phyloP scores from a whole-genome alignment of 2,329 filamentous ascomycete genomes.

The Ophiocordyceps robertsii region DNA sequence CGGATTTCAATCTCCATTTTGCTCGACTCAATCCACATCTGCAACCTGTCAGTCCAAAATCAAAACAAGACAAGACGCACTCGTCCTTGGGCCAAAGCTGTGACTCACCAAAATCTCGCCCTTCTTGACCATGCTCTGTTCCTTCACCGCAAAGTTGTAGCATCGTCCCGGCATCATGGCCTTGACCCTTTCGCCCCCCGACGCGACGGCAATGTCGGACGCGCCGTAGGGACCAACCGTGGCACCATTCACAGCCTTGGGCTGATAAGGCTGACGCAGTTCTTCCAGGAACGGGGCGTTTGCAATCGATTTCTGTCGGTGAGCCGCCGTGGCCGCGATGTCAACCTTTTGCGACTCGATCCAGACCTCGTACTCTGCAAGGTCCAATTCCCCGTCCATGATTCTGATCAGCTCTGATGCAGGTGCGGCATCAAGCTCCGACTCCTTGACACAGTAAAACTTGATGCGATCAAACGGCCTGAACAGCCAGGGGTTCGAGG shows the following conservation, averaged over 20 bases:
- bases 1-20: slow-evolving; percentile 24
- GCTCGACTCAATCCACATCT: slow-evolving; percentile 20
- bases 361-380: slow-evolving; percentile 18
- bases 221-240: neutral
- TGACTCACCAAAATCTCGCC: slow-evolving; percentile 15
- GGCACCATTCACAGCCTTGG: neutral
- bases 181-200: slow-evolving; percentile 6
- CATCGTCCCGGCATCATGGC: slow-evolving; percentile 20
- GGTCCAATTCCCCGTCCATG: slow-evolving; percentile 13
- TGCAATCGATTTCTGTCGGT: slow-evolving; percentile 12
- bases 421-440: slow-evolving; percentile 11
- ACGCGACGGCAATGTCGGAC: neutral
- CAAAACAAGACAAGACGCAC: no score
- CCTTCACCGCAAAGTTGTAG: slow-evolving; percentile 16
- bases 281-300: slow-evolving; percentile 16
- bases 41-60: neutral
- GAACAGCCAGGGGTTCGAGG: slow-evolving; percentile 13
- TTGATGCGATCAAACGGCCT: slow-evolving; percentile 19
- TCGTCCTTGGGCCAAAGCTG: no score
- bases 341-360: slow-evolving; percentile 13
- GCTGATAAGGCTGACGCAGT: slow-evolving; percentile 12
- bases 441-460: slow-evolving; percentile 16
- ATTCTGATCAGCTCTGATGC: slow-evolving; percentile 12
- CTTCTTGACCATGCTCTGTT: slow-evolving; percentile 10
- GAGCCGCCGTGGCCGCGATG: slow-evolving; percentile 8